A percentile compares a stretch with the other conserved stretches of the same genome.
Conservation (phyloP, 2,329 filamentous ascomycete species). For the Aspergillus terreus region DNA sequence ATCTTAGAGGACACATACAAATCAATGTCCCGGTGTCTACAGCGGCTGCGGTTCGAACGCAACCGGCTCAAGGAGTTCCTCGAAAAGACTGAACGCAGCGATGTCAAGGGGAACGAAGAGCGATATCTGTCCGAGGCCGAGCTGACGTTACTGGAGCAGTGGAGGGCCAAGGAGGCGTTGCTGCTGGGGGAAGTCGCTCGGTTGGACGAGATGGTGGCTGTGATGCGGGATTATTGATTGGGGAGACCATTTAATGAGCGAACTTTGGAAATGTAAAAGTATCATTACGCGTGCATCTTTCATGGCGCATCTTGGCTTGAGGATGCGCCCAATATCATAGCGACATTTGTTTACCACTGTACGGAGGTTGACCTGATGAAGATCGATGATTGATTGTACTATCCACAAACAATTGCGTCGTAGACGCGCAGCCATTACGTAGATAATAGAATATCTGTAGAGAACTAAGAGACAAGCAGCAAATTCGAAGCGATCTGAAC, state of each 20-base stretch:
- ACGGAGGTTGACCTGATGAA: no score
- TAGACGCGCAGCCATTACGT: no score
- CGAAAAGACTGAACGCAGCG: conserved; percentile 75
- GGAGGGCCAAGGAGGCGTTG: conserved; percentile 62
- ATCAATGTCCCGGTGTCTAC: conserved; percentile 78
- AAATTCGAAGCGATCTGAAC: no score
- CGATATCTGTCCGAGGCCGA: conserved; percentile 73
- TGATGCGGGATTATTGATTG: conserved; percentile 71
- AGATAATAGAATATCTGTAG: no score
- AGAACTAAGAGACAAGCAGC: no score
- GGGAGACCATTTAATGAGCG: conserved; percentile 1
- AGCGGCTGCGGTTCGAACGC: conserved; percentile 74
- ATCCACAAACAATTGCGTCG: no score
- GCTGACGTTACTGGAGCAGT: conserved; percentile 63
- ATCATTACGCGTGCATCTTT: background rate
- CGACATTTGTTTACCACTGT: background rate
- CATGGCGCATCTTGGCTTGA: background rate
- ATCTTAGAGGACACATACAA: conserved; percentile 83
- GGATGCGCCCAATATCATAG: background rate
- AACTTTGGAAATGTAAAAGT: background rate
- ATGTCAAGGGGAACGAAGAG: conserved; percentile 80
- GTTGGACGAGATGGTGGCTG: conserved; percentile 78
- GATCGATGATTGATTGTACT: no score
- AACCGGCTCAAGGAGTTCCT: conserved; percentile 69
- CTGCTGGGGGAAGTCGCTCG: conserved; percentile 74